Evolutionary conservation across 2,329 filamentous ascomycete genomes (phyloP).

Genomic region (Pseudogymnoascus sp.): DNA sequence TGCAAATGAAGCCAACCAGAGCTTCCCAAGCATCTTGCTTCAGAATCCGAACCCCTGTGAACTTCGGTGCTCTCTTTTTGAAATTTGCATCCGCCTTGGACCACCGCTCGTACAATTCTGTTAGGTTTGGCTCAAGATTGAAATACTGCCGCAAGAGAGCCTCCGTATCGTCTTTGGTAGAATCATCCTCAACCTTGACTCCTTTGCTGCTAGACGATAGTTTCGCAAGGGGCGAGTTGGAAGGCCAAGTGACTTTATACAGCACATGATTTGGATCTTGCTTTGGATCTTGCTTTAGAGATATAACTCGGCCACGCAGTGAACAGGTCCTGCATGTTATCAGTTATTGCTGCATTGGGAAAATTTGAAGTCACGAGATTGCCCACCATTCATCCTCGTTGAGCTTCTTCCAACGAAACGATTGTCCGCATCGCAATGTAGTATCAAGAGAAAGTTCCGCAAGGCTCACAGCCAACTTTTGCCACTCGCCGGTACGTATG

Average conservation of each 20-base stretch:
- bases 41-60: conserved; percentile 85
- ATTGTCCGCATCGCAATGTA: conserved; percentile 88
- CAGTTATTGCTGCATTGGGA: conserved; percentile 17
- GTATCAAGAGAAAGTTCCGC: conserved; percentile 91
- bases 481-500: conserved; percentile 66
- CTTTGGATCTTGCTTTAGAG: conserved; percentile 72
- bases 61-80: conserved; percentile 75
- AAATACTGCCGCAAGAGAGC: conserved; percentile 77
- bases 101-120: conserved; percentile 78
- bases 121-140: conserved; percentile 72
- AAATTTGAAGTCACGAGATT: conserved; percentile 1
- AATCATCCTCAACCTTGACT: conserved; percentile 1
- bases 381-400: conserved; percentile 73
- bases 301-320: conserved; percentile 76
- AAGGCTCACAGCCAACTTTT: conserved; percentile 73
- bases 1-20: conserved; percentile 91
- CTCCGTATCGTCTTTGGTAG: conserved; percentile 61
- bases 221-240: conserved; percentile 29
- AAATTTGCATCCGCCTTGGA: conserved; percentile 81
- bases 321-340: conserved; percentile 60
- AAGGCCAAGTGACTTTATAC: conserved; percentile 65
- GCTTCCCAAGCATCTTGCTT: conserved; percentile 96
- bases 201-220: conserved; percentile 29
- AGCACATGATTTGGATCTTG: conserved; percentile 75
- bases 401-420: conserved; percentile 89